Evolutionary conservation across 805 yeast genomes (phyloP), one percentile per base, ranked within the genome.

Genomic region (Saturnispora serradocipensis): DNA sequence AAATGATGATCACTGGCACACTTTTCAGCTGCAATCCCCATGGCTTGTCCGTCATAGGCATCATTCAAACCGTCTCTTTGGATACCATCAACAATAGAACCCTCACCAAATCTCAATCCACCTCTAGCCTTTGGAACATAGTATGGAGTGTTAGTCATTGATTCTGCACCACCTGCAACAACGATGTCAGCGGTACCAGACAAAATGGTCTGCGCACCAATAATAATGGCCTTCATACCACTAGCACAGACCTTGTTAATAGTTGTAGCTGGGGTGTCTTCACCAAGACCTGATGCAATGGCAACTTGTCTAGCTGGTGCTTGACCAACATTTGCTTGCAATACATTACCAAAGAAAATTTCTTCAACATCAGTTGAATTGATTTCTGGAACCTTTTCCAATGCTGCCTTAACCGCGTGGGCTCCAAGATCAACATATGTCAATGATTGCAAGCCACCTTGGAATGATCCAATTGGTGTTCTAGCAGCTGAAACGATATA

Each of bases 281-380:
- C 81, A 48, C 88, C 81, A 49, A 93, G 76, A 15, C 98, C 98
- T 18, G 98, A 85, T 63, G 82, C 84, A 58, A 91, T 64, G 15
- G 96, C 97, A 52, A 91, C 98, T 73, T 91, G 99, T 72, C 98
- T 84, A 35, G 99, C 99, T 43, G 99, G 98, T 53, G 91, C 89
- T 73, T 91, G 99, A 56, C 99, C 98, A 54, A 87, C 83, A 63
- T 88, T 88, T 57, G 97, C 98, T 64, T 86, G 87, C 63, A 88
- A 71, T 47, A 89, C 99, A 63, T 88, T 86, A 63, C 99, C 99
- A 67, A 89, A 89, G 63, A 86, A 77, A 65, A 91, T 82, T 70
- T 91, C 98, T 58, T 90, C 96, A 51, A 87, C 93, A 57, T 77
- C 82, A 43, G 77, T 76, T 46, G 95, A 81, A 60, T 84, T 76